Conservation (phyloP, 345 rosid genomes). For the Acer saccharum region DNA sequence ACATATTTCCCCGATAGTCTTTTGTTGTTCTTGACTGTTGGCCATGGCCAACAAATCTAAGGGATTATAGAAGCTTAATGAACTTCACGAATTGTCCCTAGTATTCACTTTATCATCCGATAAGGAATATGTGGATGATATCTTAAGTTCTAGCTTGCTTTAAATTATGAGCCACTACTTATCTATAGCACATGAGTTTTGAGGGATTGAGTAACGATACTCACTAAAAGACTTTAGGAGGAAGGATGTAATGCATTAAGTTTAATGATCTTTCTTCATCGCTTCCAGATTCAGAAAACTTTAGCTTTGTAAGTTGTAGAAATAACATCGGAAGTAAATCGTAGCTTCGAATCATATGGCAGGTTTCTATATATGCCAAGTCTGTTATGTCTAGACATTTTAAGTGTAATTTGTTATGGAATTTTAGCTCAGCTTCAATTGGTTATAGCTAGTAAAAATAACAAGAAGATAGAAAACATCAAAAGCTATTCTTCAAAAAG, state of each 20-base stretch:
- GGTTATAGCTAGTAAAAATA: not conserved
- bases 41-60: not conserved
- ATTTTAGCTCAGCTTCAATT: not conserved
- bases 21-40: not conserved
- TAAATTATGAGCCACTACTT: not conserved
- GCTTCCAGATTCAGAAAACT: not conserved
- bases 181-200: not conserved
- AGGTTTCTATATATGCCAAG: not conserved
- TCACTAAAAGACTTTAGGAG: not conserved
- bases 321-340: no score
- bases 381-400: not conserved
- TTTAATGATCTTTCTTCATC: not conserved
- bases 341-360: no score
- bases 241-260: not conserved
- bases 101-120: not conserved
- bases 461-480: not conserved
- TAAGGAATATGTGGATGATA: not conserved
- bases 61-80: not conserved
- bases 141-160: not conserved
- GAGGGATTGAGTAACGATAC: not conserved
- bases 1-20: no score
- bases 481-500: not conserved
- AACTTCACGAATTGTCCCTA: not conserved
- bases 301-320: not conserved
- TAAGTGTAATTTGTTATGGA: no score